phyloP scores from a whole-genome alignment of 139 green algal species.

The Dunaliella primolecta region DNA sequence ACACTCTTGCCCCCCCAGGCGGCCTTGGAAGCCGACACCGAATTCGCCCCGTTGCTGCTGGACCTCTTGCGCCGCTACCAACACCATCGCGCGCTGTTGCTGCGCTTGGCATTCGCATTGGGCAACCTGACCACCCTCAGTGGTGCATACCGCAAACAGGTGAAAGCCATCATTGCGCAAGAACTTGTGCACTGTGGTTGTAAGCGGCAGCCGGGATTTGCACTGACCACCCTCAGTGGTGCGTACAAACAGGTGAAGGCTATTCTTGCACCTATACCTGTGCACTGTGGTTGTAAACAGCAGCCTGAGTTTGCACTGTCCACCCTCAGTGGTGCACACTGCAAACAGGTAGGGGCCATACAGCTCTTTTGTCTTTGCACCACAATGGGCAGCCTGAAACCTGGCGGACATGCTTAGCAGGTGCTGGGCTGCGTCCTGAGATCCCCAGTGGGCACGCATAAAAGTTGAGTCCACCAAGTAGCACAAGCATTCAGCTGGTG shows the following conservation, averaged over 20 bases:
- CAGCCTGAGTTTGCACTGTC: too few relatives aligned
- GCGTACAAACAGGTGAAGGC: not conserved
- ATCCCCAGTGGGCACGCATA: too few relatives aligned
- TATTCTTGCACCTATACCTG: not conserved
- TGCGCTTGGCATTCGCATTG: conserved; percentile 44
- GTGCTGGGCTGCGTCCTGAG: too few relatives aligned
- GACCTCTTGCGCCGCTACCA: conserved; percentile 34
- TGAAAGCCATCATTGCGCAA: not conserved
- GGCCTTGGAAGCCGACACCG: conserved; percentile 22
- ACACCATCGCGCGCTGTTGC: conserved; percentile 36
- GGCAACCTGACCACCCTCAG: conserved; percentile 47
- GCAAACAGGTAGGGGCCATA: not conserved
- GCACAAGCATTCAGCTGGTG: too few relatives aligned
- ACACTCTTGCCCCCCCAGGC: conserved; percentile 1
- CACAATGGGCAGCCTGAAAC: too few relatives aligned
- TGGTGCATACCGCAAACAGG: conserved; percentile 36
- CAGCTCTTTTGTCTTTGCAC: too few relatives aligned
- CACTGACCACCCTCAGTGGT: not conserved
- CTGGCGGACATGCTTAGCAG: too few relatives aligned
- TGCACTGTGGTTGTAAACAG: not conserved
- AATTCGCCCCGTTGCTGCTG: conserved; percentile 33
- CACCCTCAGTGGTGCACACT: too few relatives aligned
- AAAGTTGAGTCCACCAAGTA: too few relatives aligned
- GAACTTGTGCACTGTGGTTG: too few relatives aligned
- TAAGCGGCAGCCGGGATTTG: not conserved